Evolutionary conservation across 148 eudicot species (phyloP).

Genomic region (Euryodendron excelsum): DNA sequence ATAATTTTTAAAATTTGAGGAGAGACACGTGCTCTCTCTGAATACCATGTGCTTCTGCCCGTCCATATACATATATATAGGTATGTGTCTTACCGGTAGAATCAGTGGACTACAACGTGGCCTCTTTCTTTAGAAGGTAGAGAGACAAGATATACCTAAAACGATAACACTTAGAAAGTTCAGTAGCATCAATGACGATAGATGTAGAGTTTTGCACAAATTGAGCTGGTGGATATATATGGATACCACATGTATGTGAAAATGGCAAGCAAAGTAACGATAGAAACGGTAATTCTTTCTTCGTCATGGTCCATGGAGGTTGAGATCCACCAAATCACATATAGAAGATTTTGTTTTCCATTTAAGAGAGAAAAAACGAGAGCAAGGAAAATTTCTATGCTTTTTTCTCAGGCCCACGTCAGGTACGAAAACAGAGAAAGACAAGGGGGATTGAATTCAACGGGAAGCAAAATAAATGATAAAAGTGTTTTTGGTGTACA

Average conservation of each 20-base stretch:
- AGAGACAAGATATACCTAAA: slow-evolving; percentile 5
- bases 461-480: too few species aligned
- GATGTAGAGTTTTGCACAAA: background rate
- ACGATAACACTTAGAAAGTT: background rate
- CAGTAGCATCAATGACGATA: background rate
- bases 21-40: too few species aligned
- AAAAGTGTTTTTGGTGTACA: background rate
- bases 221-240: background rate
- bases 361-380: background rate
- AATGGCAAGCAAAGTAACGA: background rate
- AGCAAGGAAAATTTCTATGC: background rate
- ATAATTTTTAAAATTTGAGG: too few species aligned
- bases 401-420: background rate
- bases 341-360: background rate
- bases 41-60: too few species aligned
- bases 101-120: background rate
- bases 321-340: background rate
- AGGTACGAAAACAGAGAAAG: background rate
- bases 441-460: background rate
- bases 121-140: background rate
- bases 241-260: background rate
- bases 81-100: too few species aligned
- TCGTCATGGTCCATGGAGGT: background rate
- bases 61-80: too few species aligned
- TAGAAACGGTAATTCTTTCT: too few species aligned